Percentiles rank a stretch among this genome's conserved stretches.
Conservation (phyloP, 2,329 filamentous ascomycete genomes). For the Neurospora sp. region DNA sequence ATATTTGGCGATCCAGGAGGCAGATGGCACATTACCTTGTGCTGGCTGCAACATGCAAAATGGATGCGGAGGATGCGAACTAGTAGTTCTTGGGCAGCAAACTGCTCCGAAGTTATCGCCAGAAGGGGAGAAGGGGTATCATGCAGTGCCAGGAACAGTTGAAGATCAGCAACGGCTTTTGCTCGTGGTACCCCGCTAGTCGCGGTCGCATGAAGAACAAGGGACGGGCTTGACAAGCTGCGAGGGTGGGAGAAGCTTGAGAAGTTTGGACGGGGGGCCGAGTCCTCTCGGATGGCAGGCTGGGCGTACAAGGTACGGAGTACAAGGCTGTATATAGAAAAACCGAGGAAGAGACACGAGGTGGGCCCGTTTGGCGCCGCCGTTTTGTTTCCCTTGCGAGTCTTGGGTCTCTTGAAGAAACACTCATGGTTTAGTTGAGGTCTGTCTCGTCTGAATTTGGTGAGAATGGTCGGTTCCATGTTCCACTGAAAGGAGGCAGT, state of each 20-base stretch:
- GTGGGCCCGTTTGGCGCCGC: not conserved
- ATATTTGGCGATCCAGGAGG: not conserved
- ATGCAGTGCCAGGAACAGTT: not conserved
- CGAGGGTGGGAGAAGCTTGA: not conserved
- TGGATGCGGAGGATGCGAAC: not conserved
- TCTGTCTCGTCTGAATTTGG: not conserved
- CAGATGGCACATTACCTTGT: not conserved
- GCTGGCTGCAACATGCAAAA: not conserved
- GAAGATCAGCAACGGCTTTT: not conserved
- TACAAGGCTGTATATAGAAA: not conserved
- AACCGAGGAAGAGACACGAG: not conserved
- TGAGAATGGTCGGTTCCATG: not conserved
- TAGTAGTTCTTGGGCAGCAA: not conserved
- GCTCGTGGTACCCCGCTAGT: not conserved
- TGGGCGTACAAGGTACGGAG: not conserved
- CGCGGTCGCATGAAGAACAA: not conserved
- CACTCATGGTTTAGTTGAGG: not conserved
- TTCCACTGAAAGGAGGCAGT: not conserved
- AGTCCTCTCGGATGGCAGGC: not conserved
- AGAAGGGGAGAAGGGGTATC: not conserved
- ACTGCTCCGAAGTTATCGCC: not conserved
- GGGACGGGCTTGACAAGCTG: not conserved
- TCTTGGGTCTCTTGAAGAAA: not conserved
- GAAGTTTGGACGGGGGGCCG: not conserved
- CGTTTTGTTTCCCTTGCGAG: not conserved